phyloP scores from a whole-genome alignment of 805 yeast genomes.

The Candida xiaguanensis region DNA sequence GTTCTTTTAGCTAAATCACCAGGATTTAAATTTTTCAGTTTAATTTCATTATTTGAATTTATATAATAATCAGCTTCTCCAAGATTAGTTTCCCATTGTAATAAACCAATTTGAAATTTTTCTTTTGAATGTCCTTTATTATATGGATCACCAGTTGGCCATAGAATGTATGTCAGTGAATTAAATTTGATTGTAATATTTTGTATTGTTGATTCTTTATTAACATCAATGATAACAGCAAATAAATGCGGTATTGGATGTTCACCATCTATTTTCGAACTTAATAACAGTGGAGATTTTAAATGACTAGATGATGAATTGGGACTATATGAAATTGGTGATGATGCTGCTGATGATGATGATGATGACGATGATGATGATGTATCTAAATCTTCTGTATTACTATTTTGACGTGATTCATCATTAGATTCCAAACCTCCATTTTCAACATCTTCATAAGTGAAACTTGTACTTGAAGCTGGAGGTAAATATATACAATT shows the following conservation, averaged over 20 bases:
- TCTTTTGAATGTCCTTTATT: conserved; percentile 43
- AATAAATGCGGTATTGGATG: conserved; percentile 49
- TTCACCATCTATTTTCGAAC: conserved; percentile 35
- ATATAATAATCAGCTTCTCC: conserved; percentile 44
- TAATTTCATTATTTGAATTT: conserved; percentile 37
- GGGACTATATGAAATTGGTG: background rate
- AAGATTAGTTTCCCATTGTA: conserved; percentile 44
- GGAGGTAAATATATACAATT: conserved; percentile 40
- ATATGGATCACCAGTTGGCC: conserved; percentile 55
- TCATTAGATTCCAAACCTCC: conserved; percentile 35
- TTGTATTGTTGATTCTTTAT: conserved; percentile 32
- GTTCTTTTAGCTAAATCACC: conserved; percentile 43
- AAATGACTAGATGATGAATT: background rate
- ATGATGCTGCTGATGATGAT: background rate
- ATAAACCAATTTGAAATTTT: conserved; percentile 43
- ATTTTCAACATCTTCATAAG: conserved; percentile 42
- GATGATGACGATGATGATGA: no score
- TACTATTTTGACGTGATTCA: no score
- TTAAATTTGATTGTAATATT: conserved; percentile 40
- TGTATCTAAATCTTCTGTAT: no score
- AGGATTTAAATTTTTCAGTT: conserved; percentile 36
- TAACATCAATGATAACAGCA: conserved; percentile 46
- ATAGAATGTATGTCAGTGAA: conserved; percentile 41
- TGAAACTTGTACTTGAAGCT: conserved; percentile 35
- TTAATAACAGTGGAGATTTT: conserved; percentile 33